A percentile compares a stretch with the other conserved stretches of the same genome.
Conservation (phyloP, 495 filamentous ascomycete species). For the Aspergillus sparsus region DNA sequence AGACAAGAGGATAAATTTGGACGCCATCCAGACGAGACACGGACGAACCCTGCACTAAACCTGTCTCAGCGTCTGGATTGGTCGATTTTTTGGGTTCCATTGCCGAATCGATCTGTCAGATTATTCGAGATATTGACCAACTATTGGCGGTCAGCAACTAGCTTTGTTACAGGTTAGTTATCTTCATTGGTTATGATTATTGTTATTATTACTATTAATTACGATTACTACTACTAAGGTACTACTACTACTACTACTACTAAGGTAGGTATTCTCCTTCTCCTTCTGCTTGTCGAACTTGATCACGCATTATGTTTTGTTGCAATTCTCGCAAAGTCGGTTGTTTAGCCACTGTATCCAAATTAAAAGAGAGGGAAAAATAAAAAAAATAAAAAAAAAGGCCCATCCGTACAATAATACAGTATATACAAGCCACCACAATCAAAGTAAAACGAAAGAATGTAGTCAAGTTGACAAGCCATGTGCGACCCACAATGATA, state of each 20-base stretch:
- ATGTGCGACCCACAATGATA: conserved; percentile 6
- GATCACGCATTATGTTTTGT: background rate
- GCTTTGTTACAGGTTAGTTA: conserved; percentile 7
- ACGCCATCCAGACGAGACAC: too few species aligned
- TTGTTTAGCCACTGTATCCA: conserved; percentile 4
- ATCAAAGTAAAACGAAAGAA: conserved; percentile 18
- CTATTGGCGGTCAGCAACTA: conserved; percentile 8
- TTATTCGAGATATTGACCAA: background rate
- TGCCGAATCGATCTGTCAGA: conserved; percentile 14
- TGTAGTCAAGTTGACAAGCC: conserved; percentile 19
- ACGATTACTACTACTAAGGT: too few species aligned
- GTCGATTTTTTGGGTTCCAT: background rate
- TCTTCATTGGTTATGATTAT: conserved; percentile 18
- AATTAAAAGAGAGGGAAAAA: conserved; percentile 6
- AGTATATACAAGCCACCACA: conserved; percentile 20
- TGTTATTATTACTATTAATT: conserved; percentile 17
- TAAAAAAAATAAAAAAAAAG: conserved; percentile 11
- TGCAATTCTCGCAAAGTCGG: background rate
- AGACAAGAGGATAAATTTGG: too few species aligned
- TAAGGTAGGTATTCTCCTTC: too few species aligned
- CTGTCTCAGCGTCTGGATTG: conserved; percentile 8
- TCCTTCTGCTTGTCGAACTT: too few species aligned
- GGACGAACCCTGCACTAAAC: background rate
- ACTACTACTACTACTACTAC: too few species aligned
- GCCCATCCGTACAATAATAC: conserved; percentile 18